phyloP scores from a whole-genome alignment of 139 green algal genomes.

The Tetradesmus lagerheimii region DNA sequence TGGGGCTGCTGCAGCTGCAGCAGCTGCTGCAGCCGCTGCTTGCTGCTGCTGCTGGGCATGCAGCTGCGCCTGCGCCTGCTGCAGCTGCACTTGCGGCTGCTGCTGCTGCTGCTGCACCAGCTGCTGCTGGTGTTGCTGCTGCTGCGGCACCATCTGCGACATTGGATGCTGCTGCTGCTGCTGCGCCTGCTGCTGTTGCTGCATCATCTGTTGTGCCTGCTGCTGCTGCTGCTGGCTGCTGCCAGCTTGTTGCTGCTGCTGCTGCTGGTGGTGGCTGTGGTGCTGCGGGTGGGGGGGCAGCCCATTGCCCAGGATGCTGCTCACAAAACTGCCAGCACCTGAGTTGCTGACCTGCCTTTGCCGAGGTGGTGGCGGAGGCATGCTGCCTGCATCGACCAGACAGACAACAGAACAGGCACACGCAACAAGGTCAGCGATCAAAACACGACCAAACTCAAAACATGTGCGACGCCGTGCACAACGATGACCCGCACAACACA shows the following conservation, averaged over 20 bases:
- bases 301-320: slow-evolving; percentile 10
- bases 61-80: background rate
- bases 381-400: background rate
- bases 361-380: slow-evolving; percentile 37
- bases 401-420: background rate
- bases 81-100: background rate
- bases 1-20: background rate
- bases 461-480: no score
- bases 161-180: background rate
- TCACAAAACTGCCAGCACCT: slow-evolving; percentile 39
- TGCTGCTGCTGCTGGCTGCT: background rate
- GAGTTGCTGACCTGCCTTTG: background rate
- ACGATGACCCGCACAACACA: no score
- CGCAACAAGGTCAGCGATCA: background rate
- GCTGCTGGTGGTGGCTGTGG: background rate
- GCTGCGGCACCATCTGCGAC: background rate
- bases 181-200: background rate
- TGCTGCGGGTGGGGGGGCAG: background rate
- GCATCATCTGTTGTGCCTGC: background rate
- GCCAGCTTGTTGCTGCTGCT: background rate
- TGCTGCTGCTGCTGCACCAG: background rate
- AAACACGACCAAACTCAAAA: background rate
- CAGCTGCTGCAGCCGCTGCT: background rate
- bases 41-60: background rate
- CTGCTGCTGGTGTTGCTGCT: background rate